These are phyloP conservation scores for Alternaria burnsii DNA, from an alignment of 2,329 filamentous ascomycete species.

Conservation along the genomic window DNA sequence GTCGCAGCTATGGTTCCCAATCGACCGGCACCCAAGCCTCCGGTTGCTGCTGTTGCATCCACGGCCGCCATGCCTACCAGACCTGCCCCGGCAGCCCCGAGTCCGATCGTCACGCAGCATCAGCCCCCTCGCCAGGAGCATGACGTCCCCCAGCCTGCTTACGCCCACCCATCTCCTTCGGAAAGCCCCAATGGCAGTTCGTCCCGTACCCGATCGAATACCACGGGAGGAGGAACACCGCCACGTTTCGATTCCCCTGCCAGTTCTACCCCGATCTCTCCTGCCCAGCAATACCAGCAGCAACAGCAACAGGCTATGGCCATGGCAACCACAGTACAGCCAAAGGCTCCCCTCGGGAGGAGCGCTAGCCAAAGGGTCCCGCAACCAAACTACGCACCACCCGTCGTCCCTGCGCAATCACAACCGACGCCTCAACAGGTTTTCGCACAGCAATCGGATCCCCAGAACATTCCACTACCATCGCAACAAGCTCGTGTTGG, in stretches of 20 bases:
- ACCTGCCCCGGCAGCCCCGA: slow-evolving; percentile 65
- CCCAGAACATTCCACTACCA: slow-evolving; percentile 55
- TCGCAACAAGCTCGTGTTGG: slow-evolving; percentile 62
- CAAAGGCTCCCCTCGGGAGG: slow-evolving; percentile 77
- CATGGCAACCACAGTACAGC: slow-evolving; percentile 73
- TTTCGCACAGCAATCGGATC: slow-evolving; percentile 52
- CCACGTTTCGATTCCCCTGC: slow-evolving; percentile 58
- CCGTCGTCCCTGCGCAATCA: slow-evolving; percentile 54
- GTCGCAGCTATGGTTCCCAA: slow-evolving; percentile 70
- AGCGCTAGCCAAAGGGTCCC: slow-evolving; percentile 73
- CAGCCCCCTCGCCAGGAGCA: slow-evolving; percentile 47
- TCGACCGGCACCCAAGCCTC: slow-evolving; percentile 88
- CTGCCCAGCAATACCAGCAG: slow-evolving; percentile 69
- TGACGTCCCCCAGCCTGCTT: slow-evolving; percentile 53
- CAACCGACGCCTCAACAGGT: slow-evolving; percentile 61
- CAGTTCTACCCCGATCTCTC: slow-evolving; percentile 46
- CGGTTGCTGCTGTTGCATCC: slow-evolving; percentile 58
- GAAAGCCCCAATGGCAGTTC: slow-evolving; percentile 48
- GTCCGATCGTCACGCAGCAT: slow-evolving; percentile 48
- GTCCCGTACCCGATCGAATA: slow-evolving; percentile 55
- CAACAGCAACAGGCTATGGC: slow-evolving; percentile 85
- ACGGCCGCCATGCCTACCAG: slow-evolving; percentile 64
- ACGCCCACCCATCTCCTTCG: slow-evolving; percentile 53
- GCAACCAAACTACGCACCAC: slow-evolving; percentile 41
- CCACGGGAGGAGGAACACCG: slow-evolving; percentile 50